These are phyloP conservation scores for Candida pseudocylindracea DNA, from an alignment of 1,139 yeast genomes.

Conservation along the genomic window DNA sequence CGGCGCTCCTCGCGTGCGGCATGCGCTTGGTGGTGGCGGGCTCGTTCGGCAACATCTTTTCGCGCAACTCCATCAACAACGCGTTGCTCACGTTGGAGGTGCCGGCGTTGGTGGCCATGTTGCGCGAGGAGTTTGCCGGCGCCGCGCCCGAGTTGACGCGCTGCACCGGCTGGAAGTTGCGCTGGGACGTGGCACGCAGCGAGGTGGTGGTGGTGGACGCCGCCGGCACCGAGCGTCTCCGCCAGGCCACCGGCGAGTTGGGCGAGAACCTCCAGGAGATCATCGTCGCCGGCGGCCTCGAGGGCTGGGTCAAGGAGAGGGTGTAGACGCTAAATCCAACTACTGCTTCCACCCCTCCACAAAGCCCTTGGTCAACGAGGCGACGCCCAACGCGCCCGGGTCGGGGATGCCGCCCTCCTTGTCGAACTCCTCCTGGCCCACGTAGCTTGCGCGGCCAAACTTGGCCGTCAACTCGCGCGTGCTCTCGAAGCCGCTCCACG, in stretches of 20 bases:
- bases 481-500: slow-evolving; percentile 49
- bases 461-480: slow-evolving; percentile 63
- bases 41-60: slow-evolving; percentile 90
- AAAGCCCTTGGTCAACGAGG: no score
- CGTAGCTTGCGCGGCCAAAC: slow-evolving; percentile 89
- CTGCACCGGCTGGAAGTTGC: slow-evolving; percentile 84
- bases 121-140: slow-evolving; percentile 39
- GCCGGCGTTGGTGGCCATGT: slow-evolving; percentile 59
- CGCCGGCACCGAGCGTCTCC: slow-evolving; percentile 38
- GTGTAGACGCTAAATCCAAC: neutral
- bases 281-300: slow-evolving; percentile 91
- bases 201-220: slow-evolving; percentile 57
- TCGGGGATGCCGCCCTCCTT: slow-evolving; percentile 57
- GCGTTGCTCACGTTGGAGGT: slow-evolving; percentile 86
- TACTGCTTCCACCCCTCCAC: no score
- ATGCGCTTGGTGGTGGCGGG: slow-evolving; percentile 89
- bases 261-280: slow-evolving; percentile 93
- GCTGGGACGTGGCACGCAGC: slow-evolving; percentile 83
- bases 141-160: slow-evolving; percentile 50
- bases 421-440: slow-evolving; percentile 31
- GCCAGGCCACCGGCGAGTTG: slow-evolving; percentile 83
- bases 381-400: slow-evolving; percentile 76
- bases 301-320: slow-evolving; percentile 72
- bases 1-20: slow-evolving; percentile 85
- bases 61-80: slow-evolving; percentile 87